Conservation (phyloP, 257 asterid genomes). For the Prunella vulgaris region DNA sequence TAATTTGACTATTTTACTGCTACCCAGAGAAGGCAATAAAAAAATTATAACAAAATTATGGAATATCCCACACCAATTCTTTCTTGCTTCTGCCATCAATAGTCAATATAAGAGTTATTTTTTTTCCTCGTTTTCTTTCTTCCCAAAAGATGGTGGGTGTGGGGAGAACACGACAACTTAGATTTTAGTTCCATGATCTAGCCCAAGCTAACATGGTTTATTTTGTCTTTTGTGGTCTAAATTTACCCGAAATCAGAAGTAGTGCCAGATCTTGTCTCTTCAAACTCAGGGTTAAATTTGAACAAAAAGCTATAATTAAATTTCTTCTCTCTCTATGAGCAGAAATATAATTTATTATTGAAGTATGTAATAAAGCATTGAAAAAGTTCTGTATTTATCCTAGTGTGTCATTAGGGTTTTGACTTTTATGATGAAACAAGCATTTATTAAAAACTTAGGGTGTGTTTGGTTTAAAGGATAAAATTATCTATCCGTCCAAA, state of each 20-base stretch:
- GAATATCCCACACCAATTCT: neutral
- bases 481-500: no score
- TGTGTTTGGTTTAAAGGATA: no score
- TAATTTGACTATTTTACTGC: slow-evolving; percentile 7
- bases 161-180: neutral
- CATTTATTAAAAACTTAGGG: neutral
- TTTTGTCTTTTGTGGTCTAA: neutral
- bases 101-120: neutral
- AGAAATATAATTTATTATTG: neutral
- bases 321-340: neutral
- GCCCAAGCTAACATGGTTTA: slow-evolving; percentile 10
- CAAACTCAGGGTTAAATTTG: neutral
- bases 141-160: neutral
- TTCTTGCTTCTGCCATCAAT: neutral
- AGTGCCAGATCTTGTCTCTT: slow-evolving; percentile 2
- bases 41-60: neutral
- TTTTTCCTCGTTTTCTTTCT: neutral
- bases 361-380: neutral
- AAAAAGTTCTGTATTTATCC: neutral
- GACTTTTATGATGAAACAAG: neutral
- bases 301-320: neutral
- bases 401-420: neutral
- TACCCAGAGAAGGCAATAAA: neutral
- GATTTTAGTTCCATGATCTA: slow-evolving; percentile 4
- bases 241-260: neutral